phyloP scores from a whole-genome alignment of 257 asterid genomes.

The Lycium barbarum region DNA sequence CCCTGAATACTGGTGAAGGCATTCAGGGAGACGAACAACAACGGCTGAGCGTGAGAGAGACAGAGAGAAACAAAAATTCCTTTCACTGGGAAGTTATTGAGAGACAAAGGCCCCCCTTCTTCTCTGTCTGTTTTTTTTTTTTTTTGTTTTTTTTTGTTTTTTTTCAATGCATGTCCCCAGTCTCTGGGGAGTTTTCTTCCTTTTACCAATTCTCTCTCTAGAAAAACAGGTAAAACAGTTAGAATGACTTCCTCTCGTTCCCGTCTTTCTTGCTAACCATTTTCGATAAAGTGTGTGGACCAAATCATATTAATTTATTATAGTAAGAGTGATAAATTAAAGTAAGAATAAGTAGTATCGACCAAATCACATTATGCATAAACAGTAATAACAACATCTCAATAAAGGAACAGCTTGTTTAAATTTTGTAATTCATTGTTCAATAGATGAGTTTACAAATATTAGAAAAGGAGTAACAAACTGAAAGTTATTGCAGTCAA shows the following conservation, averaged over 20 bases:
- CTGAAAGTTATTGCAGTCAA: too few species aligned
- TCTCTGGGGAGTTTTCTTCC: slow-evolving; percentile 27
- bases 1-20: slow-evolving; percentile 99
- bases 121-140: slow-evolving; percentile 31
- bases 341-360: not conserved
- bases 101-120: slow-evolving; percentile 50
- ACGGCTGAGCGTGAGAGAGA: slow-evolving; percentile 92
- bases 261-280: slow-evolving; percentile 1
- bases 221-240: slow-evolving; percentile 16
- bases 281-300: not conserved
- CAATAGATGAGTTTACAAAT: too few species aligned
- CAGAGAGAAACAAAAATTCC: slow-evolving; percentile 50
- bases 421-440: too few species aligned
- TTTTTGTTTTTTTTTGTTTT: not conserved
- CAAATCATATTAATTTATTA: not conserved
- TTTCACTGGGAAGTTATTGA: slow-evolving; percentile 74
- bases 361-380: not conserved
- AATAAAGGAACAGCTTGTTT: too few species aligned
- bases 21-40: slow-evolving; percentile 91
- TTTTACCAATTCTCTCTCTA: not conserved
- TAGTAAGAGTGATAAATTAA: not conserved
- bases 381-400: not conserved
- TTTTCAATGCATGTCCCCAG: slow-evolving; percentile 5
- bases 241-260: not conserved
- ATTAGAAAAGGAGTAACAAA: too few species aligned